Evolutionary conservation across 495 filamentous ascomycete species (phyloP).

Genomic region (Hyaloscypha bicolor): DNA sequence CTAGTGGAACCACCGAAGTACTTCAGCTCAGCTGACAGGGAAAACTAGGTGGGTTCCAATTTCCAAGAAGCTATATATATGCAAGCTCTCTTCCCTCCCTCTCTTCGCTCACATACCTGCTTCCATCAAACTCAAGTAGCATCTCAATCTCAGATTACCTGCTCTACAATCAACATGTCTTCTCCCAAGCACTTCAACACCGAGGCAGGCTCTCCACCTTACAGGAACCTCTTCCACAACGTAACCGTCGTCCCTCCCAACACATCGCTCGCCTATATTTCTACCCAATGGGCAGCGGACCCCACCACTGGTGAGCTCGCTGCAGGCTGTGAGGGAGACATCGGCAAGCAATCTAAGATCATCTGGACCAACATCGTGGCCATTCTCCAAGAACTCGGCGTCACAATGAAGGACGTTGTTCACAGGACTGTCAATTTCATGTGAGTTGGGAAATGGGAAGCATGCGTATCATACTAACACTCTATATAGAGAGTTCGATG

Average conservation of each 20-base stretch:
- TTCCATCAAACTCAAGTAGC: neutral
- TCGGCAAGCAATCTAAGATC: constrained; percentile 16
- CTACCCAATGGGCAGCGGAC: constrained; percentile 23
- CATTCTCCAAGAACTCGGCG: constrained; percentile 23
- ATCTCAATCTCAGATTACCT: neutral
- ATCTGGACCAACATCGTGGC: constrained; percentile 13
- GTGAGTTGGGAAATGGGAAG: constrained; percentile 1
- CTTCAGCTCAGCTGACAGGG: neutral
- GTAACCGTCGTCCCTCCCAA: constrained; percentile 19
- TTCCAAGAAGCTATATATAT: neutral
- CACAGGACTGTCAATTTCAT: constrained; percentile 15
- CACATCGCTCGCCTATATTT: constrained; percentile 19
- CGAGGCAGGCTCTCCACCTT: constrained; percentile 9
- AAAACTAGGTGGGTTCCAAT: neutral
- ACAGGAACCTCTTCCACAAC: constrained; percentile 18
- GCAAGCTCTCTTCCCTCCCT: neutral
- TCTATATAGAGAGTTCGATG: constrained; percentile 13
- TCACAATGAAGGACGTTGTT: constrained; percentile 16
- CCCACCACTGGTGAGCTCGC: constrained; percentile 14
- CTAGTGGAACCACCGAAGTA: neutral
- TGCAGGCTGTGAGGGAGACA: constrained; percentile 11
- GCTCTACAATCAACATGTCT: neutral
- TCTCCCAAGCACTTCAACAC: constrained; percentile 15
- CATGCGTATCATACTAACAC: neutral
- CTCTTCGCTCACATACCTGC: neutral